Evolutionary conservation across 345 rosid species (phyloP).

Genomic region (Euphorbia tirucalli): DNA sequence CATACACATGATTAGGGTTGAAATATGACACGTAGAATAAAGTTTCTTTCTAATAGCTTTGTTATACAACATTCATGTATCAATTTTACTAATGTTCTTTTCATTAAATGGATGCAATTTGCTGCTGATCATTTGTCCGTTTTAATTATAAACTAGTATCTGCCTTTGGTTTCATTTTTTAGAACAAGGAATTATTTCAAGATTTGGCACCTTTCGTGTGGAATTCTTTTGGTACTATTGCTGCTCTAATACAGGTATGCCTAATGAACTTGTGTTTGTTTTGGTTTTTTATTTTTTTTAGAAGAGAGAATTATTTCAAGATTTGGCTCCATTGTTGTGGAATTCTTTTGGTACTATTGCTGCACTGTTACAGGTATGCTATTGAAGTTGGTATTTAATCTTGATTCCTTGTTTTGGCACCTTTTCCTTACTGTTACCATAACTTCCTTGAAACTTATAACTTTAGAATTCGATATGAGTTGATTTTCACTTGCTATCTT

Average conservation of each 20-base stretch:
- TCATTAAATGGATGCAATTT: conserved; percentile 24
- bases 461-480: not conserved
- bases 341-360: conserved; percentile 81
- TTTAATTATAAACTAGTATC: conserved; percentile 34
- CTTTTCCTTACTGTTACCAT: not conserved
- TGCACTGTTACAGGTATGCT: conserved; percentile 68
- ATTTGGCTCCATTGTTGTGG: conserved; percentile 93
- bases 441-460: not conserved
- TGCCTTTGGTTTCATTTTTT: conserved; percentile 26
- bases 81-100: conserved; percentile 12
- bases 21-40: not conserved
- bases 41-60: not conserved
- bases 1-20: not conserved
- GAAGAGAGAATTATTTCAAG: conserved; percentile 95
- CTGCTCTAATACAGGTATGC: conserved; percentile 34
- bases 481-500: not conserved
- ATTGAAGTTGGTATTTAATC: conserved; percentile 14
- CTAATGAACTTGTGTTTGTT: conserved; percentile 33
- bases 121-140: conserved; percentile 24
- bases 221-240: conserved; percentile 35
- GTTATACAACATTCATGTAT: conserved; percentile 5
- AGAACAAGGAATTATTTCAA: conserved; percentile 39
- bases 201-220: conserved; percentile 34
- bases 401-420: not conserved
- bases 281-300: conserved; percentile 36